Conservation (phyloP, 176 grass and related monocot species). For the Rhynchospora breviuscula region DNA sequence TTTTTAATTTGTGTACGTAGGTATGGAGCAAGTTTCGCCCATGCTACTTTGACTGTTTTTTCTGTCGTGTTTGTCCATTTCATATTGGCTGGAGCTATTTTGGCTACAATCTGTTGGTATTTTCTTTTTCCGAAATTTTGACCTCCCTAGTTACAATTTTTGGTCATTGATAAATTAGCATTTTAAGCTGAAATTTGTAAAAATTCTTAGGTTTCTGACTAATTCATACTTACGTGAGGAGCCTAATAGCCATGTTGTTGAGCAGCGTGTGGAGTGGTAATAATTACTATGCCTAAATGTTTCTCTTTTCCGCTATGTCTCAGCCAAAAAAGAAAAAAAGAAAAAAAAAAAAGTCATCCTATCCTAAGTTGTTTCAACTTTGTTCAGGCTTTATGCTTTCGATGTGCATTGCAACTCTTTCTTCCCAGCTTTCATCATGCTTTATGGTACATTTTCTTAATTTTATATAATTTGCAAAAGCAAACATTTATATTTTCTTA, state of each 20-base stretch:
- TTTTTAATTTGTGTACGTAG: slow-evolving; percentile 34
- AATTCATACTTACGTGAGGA: slow-evolving; percentile 91
- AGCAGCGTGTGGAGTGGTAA: slow-evolving; percentile 95
- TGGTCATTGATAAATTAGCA: background rate
- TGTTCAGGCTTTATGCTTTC: slow-evolving; percentile 85
- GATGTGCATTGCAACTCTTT: slow-evolving; percentile 99
- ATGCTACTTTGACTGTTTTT: slow-evolving; percentile 69
- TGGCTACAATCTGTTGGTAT: slow-evolving; percentile 94
- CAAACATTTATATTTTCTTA: background rate
- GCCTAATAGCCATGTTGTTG: slow-evolving; percentile 93
- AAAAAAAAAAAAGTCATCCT: background rate
- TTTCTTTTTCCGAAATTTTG: slow-evolving; percentile 15
- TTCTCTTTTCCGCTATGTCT: background rate
- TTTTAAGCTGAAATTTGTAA: slow-evolving; percentile 16
- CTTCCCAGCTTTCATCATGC: slow-evolving; percentile 89
- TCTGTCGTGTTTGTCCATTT: slow-evolving; percentile 79
- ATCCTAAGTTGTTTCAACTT: background rate
- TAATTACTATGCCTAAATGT: background rate
- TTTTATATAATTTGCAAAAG: slow-evolving; percentile 4
- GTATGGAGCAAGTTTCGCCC: slow-evolving; percentile 63
- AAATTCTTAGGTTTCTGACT: slow-evolving; percentile 63
- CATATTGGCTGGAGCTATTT: slow-evolving; percentile 69
- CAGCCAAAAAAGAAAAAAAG: background rate
- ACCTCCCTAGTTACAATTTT: background rate
- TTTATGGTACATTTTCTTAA: slow-evolving; percentile 57